Conservation (phyloP, 1,284 basidiomycete species). For the Austroboletus novae-zelandiae region DNA sequence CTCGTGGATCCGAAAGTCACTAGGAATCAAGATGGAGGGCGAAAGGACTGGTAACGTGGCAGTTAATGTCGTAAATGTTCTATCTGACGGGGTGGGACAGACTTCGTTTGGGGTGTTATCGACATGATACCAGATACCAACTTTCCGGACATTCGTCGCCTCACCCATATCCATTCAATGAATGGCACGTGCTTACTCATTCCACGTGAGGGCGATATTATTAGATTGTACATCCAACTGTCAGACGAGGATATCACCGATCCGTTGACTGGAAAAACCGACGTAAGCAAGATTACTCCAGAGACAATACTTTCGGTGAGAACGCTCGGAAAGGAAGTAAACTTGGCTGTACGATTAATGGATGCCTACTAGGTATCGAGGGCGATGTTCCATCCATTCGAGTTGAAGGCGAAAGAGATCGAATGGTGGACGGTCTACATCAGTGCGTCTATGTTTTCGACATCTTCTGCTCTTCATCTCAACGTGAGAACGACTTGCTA, state of each 20-base stretch:
- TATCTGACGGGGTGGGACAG: background rate
- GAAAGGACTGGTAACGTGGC: background rate
- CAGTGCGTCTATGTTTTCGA: background rate
- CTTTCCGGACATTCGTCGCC: background rate
- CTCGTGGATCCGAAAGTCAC: conserved; percentile 70
- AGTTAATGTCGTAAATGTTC: too few species aligned
- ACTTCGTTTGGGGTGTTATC: background rate
- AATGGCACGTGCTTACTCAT: background rate
- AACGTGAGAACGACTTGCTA: background rate
- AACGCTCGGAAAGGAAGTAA: background rate
- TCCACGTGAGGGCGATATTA: conserved; percentile 66
- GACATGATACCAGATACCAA: background rate
- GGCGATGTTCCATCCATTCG: conserved; percentile 45
- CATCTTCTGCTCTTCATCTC: background rate
- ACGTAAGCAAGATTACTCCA: conserved; percentile 53
- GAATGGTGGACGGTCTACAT: background rate
- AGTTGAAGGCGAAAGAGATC: background rate
- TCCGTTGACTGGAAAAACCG: conserved; percentile 15
- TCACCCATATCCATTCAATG: background rate
- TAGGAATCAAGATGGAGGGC: conserved; percentile 49
- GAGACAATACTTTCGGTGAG: conserved; percentile 51
- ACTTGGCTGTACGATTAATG: background rate
- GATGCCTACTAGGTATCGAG: conserved; percentile 47
- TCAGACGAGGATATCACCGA: conserved; percentile 48
- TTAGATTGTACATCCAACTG: conserved; percentile 74